phyloP scores from a whole-genome alignment of 2,329 filamentous ascomycete genomes.

The Trichoderma sp. region DNA sequence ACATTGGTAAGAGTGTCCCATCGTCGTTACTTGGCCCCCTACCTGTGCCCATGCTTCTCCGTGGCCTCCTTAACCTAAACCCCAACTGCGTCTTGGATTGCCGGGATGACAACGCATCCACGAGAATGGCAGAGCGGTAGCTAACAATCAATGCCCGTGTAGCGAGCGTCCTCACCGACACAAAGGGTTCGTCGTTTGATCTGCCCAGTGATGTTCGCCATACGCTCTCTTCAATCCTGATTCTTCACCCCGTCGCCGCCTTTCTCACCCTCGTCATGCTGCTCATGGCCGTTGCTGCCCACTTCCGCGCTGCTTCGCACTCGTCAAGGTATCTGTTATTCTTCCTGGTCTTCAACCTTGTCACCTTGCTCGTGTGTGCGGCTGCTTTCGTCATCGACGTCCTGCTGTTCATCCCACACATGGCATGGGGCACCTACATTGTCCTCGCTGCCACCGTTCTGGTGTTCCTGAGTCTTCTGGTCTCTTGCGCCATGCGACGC shows the following conservation, averaged over 20 bases:
- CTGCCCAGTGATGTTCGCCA: conserved; percentile 55
- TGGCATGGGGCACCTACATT: conserved; percentile 93
- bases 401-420: conserved; percentile 88
- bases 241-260: conserved; percentile 90
- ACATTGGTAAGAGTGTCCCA: conserved; percentile 60
- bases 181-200: conserved; percentile 54
- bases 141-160: background rate
- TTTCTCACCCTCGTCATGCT: conserved; percentile 84
- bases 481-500: conserved; percentile 92
- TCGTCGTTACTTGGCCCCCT: background rate
- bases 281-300: conserved; percentile 74
- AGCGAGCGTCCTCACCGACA: conserved; percentile 35
- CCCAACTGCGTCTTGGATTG: background rate
- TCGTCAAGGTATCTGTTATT: conserved; percentile 85
- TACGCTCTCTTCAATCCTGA: conserved; percentile 81
- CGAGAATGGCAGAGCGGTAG: background rate
- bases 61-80: background rate
- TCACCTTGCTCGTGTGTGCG: conserved; percentile 80
- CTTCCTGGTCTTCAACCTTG: conserved; percentile 81
- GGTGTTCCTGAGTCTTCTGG: conserved; percentile 76
- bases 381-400: conserved; percentile 93
- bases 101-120: background rate
- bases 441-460: conserved; percentile 87
- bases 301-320: conserved; percentile 85
- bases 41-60: background rate